Evolutionary conservation across 148 eudicot genomes (phyloP).

Genomic region (Chenopodium formosanum): DNA sequence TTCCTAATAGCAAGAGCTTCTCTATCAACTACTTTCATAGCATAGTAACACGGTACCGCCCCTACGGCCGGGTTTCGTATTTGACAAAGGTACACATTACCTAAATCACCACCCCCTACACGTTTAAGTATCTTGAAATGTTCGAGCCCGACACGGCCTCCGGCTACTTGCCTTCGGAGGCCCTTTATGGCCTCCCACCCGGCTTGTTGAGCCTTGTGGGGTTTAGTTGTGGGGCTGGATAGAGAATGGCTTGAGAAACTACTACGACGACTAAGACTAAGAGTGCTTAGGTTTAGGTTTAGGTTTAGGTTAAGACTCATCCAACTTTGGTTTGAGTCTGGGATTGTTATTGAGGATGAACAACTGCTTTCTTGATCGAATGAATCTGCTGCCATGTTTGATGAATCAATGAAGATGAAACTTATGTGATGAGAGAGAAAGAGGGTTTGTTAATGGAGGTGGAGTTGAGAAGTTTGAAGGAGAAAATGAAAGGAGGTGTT

Average conservation of each 20-base stretch:
- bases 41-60: slow-evolving; percentile 50
- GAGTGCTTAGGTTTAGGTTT: slow-evolving; percentile 26
- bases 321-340: slow-evolving; percentile 78
- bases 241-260: slow-evolving; percentile 30
- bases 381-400: slow-evolving; percentile 28
- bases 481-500: background rate
- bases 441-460: background rate
- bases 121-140: slow-evolving; percentile 63
- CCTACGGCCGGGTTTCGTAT: slow-evolving; percentile 57
- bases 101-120: slow-evolving; percentile 80
- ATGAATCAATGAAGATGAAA: background rate
- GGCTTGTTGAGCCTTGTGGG: slow-evolving; percentile 79
- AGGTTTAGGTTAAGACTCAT: slow-evolving; percentile 45
- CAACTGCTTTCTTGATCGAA: slow-evolving; percentile 74
- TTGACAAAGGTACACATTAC: slow-evolving; percentile 73
- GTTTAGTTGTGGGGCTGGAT: slow-evolving; percentile 38
- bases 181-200: slow-evolving; percentile 73
- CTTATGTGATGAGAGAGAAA: background rate
- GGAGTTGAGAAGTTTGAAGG: background rate
- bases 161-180: slow-evolving; percentile 37
- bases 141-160: slow-evolving; percentile 55
- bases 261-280: slow-evolving; percentile 56
- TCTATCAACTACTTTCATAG: slow-evolving; percentile 79
- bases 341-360: slow-evolving; percentile 58
- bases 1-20: slow-evolving; percentile 66